A percentile compares a stretch with the other conserved stretches of the same genome.
These are phyloP conservation scores for Talaromyces marneffei DNA, from an alignment of 2,329 filamentous ascomycete genomes.

Conservation along the genomic window DNA sequence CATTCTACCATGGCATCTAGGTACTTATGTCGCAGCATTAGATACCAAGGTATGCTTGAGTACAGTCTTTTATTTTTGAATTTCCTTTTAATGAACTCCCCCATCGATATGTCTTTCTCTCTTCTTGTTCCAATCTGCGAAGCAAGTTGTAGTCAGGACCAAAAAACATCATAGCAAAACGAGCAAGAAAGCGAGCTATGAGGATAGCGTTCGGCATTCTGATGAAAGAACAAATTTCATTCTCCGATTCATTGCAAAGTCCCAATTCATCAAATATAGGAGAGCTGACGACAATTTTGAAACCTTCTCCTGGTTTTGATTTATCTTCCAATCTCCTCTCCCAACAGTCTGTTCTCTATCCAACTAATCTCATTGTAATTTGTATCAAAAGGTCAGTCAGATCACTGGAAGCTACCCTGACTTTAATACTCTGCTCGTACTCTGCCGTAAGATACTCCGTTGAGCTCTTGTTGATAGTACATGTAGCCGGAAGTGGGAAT, in stretches of 20 bases:
- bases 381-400: neutral
- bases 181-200: neutral
- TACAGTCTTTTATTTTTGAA: neutral
- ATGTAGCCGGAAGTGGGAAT: slow-evolving; percentile 22
- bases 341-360: neutral
- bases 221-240: neutral
- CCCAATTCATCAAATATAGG: neutral
- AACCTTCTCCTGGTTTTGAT: neutral
- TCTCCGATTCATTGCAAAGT: neutral
- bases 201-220: neutral
- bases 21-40: neutral
- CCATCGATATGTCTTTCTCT: neutral
- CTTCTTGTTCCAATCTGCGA: neutral
- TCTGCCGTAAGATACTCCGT: slow-evolving; percentile 22
- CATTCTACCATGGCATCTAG: neutral
- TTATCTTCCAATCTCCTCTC: neutral
- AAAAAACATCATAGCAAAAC: neutral
- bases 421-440: slow-evolving; percentile 20
- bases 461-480: slow-evolving; percentile 23
- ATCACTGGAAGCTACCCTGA: neutral
- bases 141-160: neutral
- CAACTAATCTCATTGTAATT: neutral
- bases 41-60: neutral
- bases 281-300: neutral
- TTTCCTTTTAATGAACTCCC: neutral